These are phyloP conservation scores for Punica granatum DNA, from an alignment of 345 rosid species.

Conservation along the genomic window DNA sequence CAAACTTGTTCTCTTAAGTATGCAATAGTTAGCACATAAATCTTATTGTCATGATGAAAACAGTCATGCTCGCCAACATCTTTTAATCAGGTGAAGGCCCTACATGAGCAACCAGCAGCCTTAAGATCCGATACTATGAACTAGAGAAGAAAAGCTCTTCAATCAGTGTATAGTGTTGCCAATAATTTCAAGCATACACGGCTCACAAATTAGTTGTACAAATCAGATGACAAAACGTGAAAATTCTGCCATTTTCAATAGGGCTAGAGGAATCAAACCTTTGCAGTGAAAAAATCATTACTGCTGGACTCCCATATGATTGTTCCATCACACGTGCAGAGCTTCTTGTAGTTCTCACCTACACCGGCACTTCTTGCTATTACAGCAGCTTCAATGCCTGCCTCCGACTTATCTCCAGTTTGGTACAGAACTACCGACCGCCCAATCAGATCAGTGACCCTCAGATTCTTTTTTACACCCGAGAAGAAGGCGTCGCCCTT, in stretches of 20 bases:
- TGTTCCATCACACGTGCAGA: constrained; percentile 85
- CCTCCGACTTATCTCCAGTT: constrained; percentile 63
- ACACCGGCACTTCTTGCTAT: constrained; percentile 94
- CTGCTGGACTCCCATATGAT: constrained; percentile 83
- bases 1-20: no score
- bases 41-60: no score
- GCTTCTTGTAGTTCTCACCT: constrained; percentile 92
- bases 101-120: background rate
- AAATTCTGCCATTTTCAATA: background rate
- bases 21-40: no score
- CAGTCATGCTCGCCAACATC: no score
- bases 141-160: background rate
- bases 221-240: background rate
- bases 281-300: constrained; percentile 54
- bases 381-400: constrained; percentile 67
- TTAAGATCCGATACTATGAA: background rate
- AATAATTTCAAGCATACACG: background rate
- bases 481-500: constrained; percentile 76
- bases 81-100: background rate
- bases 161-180: background rate
- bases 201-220: background rate
- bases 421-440: constrained; percentile 52
- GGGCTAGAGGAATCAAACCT: constrained; percentile 22
- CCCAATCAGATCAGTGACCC: constrained; percentile 77
- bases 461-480: constrained; percentile 52